Base-by-base conservation (phyloP, 2,329 filamentous ascomycete genomes). In the Camillea tinctor region DNA sequence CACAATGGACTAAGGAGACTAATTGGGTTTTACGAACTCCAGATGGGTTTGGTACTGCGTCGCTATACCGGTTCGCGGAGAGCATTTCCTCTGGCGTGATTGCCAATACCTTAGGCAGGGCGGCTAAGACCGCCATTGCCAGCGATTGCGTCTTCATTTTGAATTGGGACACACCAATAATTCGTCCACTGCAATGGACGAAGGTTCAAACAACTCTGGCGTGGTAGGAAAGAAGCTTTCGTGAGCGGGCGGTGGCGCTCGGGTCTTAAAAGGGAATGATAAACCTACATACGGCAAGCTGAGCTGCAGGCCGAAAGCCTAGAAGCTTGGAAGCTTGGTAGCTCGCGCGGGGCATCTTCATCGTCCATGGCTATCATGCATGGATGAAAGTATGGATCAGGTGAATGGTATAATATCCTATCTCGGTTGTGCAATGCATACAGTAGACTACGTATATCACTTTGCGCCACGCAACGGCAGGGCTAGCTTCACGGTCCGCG, bases 1-100 rank as follows among this genome's bases (percentile, higher is more conserved):
- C 17, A 4, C 9, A 1, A n/a, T 53, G 26, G 50, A 52, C 13
- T 48, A 19, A 54, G 20, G 54, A 36, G 15, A 23, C 52, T 4
- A 22, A 30, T 23, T 7, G 44, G 30, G 3, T 17, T 44, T 20
- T 44, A 73, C 72, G 61, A 3, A 73, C 72, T 58, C 72, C 72
- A 58, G 71, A 70, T 6, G 72, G 72, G 40, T 74, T 74, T 22
- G 72, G 71, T 51, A 64, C 52, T 17, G 72, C 72, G 57, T 60
- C 68, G 50, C 69, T 66, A 57, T 74, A 74, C 51, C 71, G 71
- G 36, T 73, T 73, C 22, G 72, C 72, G 3, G 69, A 61, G n/a
- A 74, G 67, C 72, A 74, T 71, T 20, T 52, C 50, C 66, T 73
- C 68, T 2, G 71, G 71, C 49, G 70, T 73, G 55, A 74, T 69